A percentile compares a stretch with the other conserved stretches of the same genome.
Conservation (phyloP, 176 grass and related monocot species). For the Poa pratensis region DNA sequence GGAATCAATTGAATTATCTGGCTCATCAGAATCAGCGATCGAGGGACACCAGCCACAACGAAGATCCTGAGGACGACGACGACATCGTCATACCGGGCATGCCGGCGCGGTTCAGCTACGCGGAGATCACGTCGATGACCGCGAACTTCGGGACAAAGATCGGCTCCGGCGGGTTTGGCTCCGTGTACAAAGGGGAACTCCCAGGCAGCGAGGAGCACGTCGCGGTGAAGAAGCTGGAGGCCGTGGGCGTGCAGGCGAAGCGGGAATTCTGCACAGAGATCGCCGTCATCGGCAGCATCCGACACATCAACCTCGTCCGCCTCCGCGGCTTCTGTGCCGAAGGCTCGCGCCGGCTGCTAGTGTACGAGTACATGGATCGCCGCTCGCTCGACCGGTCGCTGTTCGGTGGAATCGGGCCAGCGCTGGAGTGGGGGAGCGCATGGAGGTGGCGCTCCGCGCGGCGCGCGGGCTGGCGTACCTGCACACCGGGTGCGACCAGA, state of each 20-base stretch:
- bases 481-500: conserved; percentile 79
- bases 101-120: conserved; percentile 71
- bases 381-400: conserved; percentile 77
- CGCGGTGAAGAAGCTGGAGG: conserved; percentile 85
- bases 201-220: conserved; percentile 53
- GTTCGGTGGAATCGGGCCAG: conserved; percentile 62
- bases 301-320: conserved; percentile 81
- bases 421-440: conserved; percentile 82
- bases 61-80: conserved; percentile 30
- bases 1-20: conserved; percentile 41
- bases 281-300: conserved; percentile 76
- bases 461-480: conserved; percentile 78
- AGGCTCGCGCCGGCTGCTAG: conserved; percentile 72
- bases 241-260: conserved; percentile 67
- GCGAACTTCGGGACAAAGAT: conserved; percentile 62
- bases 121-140: conserved; percentile 62
- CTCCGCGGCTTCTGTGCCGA: conserved; percentile 88
- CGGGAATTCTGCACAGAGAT: conserved; percentile 94
- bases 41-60: neutral
- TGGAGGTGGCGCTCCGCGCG: conserved; percentile 71
- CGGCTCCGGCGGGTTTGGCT: conserved; percentile 84
- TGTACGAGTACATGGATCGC: conserved; percentile 91
- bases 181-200: conserved; percentile 86
- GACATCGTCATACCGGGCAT: conserved; percentile 67
- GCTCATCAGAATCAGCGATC: conserved; percentile 51